Evolutionary conservation across 257 asterid species (phyloP).

Genomic region (Plantago elongata): DNA sequence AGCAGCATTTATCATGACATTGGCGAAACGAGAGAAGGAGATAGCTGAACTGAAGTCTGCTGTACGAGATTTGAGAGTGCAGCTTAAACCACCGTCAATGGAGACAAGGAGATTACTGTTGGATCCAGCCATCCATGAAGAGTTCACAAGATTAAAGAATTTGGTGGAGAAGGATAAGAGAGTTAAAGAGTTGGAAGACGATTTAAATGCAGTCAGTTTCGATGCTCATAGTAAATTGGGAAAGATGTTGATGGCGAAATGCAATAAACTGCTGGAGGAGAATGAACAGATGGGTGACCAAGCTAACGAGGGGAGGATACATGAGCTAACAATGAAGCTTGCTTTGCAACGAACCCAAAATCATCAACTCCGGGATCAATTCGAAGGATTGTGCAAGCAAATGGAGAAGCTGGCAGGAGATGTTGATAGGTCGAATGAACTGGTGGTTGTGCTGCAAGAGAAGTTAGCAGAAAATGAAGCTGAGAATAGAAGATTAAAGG

Average conservation of each 20-base stretch:
- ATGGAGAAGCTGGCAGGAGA: conserved; percentile 67
- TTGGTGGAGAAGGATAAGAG: conserved; percentile 97
- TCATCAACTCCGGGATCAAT: conserved; percentile 64
- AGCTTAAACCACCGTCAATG: conserved; percentile 97
- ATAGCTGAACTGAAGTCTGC: conserved; percentile 98
- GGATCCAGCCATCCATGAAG: conserved; percentile 99
- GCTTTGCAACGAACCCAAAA: conserved; percentile 78
- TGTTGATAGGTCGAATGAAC: conserved; percentile 83
- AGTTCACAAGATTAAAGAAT: conserved; percentile 87
- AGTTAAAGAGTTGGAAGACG: conserved; percentile 86
- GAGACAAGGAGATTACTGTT: conserved; percentile 87
- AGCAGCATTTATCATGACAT: conserved; percentile 92
- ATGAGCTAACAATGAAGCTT: conserved; percentile 80
- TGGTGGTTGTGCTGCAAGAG: conserved; percentile 82
- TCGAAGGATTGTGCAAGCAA: conserved; percentile 78
- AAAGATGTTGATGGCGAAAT: conserved; percentile 91
- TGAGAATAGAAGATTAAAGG: conserved; percentile 49
- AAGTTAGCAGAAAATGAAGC: conserved; percentile 65
- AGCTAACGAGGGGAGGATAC: conserved; percentile 99
- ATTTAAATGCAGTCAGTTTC: conserved; percentile 85
- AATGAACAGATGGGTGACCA: conserved; percentile 95
- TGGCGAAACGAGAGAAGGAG: conserved; percentile 98
- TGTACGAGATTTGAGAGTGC: conserved; percentile 89
- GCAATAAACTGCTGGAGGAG: conserved; percentile 91
- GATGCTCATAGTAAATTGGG: conserved; percentile 98